Base-by-base conservation (phyloP, 768 basidiomycete genomes). In the Lentinula sp. region DNA sequence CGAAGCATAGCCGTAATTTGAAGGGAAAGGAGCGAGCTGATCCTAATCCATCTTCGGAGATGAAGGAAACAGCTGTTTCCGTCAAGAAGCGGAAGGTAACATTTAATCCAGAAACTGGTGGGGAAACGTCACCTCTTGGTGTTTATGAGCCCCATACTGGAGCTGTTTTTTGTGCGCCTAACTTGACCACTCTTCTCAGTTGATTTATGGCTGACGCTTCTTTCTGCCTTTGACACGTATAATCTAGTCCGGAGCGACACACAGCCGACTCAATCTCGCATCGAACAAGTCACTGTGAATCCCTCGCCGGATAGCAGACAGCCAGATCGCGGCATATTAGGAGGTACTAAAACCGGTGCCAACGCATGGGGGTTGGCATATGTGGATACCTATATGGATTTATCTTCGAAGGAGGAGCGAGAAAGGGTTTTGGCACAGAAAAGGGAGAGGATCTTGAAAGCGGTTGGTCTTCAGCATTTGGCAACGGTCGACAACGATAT, bases 131-230 rank as follows among this genome's bases (percentile, higher is more conserved):
- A 49, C 86, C 87, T 1, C 65, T 85, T 45, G 93, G 91, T 1
- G 77, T 87, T 20, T 95, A 94, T 66, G 94, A 96, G 65, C 86
- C 92, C 7, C 93, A 96, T 68, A 81, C 87, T 0, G 86, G 87
- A 42, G 70, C 87, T 36, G 81, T 93, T 6, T 82, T 88, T 66
- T 91, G 92, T 93, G 68, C 68, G 87, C 77, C 37, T 18, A 64
- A 45, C 9, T 50, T 49, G 28, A 28, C 28, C 4, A 28, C 28
- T 28, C 28, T 28, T 28, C 28, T 28, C 28, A 28, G 2, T 28
- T 28, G 28, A 28, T 28, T 28, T 28, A 3, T 28, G 28, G 4
- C 28, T 28, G 28, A 28, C 4, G 28, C 28, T 28, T 28, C 28
- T 28, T 28, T 28, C 28, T 28, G 28, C 28, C 51, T 45, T 43